phyloP scores from a whole-genome alignment of 352 stramenopile species.

The Globisporangium rhizosaccharum region DNA sequence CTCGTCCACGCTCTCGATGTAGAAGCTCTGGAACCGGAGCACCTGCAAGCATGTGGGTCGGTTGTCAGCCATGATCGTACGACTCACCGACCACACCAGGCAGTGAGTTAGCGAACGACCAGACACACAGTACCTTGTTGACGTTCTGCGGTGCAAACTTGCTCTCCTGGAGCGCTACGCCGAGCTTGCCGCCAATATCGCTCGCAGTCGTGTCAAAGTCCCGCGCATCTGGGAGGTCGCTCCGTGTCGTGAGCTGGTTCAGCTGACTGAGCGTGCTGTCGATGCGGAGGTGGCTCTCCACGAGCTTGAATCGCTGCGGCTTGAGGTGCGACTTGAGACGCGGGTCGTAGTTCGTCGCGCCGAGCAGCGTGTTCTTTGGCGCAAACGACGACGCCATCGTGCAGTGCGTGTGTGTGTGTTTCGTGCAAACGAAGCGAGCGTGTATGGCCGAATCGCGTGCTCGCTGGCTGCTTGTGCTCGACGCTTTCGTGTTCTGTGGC shows the following conservation, averaged over 20 bases:
- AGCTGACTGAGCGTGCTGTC: conserved; percentile 60
- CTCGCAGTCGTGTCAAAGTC: conserved; percentile 56
- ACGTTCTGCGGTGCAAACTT: conserved; percentile 81
- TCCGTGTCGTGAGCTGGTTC: conserved; percentile 49
- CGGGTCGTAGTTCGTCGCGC: conserved; percentile 68
- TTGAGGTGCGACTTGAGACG: conserved; percentile 62
- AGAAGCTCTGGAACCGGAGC: conserved; percentile 85
- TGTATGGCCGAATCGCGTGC: too few species aligned
- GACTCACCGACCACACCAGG: neutral
- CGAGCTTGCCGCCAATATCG: conserved; percentile 55
- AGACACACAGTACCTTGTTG: conserved; percentile 29
- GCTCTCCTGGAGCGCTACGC: conserved; percentile 36
- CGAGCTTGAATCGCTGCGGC: conserved; percentile 76
- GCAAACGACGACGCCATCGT: conserved; percentile 42
- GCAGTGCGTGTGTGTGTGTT: neutral
- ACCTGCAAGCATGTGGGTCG: conserved; percentile 16
- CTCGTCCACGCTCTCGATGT: conserved; percentile 79
- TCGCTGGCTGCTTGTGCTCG: too few species aligned
- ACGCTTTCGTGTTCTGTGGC: too few species aligned
- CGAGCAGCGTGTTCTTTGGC: conserved; percentile 70
- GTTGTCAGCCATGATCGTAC: too few species aligned
- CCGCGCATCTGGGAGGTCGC: conserved; percentile 48
- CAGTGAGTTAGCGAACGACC: neutral
- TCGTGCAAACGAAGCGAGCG: too few species aligned
- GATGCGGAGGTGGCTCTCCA: conserved; percentile 47